phyloP scores from a whole-genome alignment of 257 asterid genomes.

The Agastache rugosa region DNA sequence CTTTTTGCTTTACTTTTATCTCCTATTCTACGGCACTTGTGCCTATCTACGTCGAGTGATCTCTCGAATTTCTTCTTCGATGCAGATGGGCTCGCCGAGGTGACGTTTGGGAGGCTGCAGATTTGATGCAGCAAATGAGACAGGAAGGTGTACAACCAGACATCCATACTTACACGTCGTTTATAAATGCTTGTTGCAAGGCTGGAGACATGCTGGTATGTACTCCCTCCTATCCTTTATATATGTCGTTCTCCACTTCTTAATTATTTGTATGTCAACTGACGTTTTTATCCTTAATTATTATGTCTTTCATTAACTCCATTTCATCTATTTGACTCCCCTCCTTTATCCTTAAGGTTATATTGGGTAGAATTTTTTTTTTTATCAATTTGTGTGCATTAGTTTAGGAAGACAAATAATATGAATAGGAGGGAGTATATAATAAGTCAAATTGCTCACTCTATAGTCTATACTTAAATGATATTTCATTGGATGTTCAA shows the following conservation, averaged over 20 bases:
- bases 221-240: no score
- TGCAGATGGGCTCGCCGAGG: conserved; percentile 99
- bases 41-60: background rate
- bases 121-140: conserved; percentile 98
- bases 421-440: no score
- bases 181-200: conserved; percentile 91
- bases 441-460: background rate
- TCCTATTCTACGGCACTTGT: background rate
- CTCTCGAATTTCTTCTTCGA: background rate
- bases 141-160: conserved; percentile 91
- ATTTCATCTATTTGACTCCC: no score
- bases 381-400: no score
- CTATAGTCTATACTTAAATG: background rate
- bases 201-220: conserved; percentile 98
- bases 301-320: no score
- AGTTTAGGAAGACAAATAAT: no score
- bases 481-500: background rate
- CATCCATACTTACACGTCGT: conserved; percentile 94
- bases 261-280: no score
- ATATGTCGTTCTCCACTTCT: no score
- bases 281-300: no score
- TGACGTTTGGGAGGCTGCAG: conserved; percentile 99
- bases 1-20: conserved; percentile 1
- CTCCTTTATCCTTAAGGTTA: no score
- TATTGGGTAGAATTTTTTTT: no score